phyloP scores from a whole-genome alignment of 441 rosid species.

The Codiaeum variegatum region DNA sequence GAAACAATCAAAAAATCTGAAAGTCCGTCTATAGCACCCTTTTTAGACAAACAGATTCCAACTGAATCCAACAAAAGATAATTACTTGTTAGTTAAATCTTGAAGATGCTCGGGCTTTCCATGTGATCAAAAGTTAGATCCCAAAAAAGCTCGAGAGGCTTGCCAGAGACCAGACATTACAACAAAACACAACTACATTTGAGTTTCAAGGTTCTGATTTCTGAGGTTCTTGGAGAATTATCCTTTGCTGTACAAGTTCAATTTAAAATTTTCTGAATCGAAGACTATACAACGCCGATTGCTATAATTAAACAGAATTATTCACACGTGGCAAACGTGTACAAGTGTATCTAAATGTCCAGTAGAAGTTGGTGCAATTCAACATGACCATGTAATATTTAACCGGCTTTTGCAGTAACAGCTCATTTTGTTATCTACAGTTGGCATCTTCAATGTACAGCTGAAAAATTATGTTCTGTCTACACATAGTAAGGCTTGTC shows the following conservation, averaged over 20 bases:
- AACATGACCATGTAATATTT: neutral
- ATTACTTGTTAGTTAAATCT: neutral
- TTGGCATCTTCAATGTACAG: neutral
- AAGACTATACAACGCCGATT: neutral
- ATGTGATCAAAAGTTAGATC: neutral
- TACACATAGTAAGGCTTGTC: neutral
- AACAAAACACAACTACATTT: neutral
- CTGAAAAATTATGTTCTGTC: neutral
- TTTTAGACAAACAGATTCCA: neutral
- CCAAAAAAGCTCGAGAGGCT: neutral
- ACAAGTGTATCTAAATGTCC: neutral
- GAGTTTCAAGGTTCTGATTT: neutral
- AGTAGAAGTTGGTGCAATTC: neutral
- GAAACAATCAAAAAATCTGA: neutral
- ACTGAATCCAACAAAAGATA: neutral
- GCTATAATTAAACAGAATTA: neutral
- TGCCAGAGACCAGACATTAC: too few relatives aligned
- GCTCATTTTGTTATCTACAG: neutral
- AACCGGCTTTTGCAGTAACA: slow-evolving; percentile 19
- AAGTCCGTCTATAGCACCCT: slow-evolving; percentile 3
- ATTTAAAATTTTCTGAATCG: neutral
- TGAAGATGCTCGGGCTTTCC: neutral
- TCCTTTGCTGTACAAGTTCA: neutral
- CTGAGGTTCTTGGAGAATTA: neutral
- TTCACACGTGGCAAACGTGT: neutral